Conservation (phyloP, 805 yeast species). For the Wickerhamiella slavikovae region DNA sequence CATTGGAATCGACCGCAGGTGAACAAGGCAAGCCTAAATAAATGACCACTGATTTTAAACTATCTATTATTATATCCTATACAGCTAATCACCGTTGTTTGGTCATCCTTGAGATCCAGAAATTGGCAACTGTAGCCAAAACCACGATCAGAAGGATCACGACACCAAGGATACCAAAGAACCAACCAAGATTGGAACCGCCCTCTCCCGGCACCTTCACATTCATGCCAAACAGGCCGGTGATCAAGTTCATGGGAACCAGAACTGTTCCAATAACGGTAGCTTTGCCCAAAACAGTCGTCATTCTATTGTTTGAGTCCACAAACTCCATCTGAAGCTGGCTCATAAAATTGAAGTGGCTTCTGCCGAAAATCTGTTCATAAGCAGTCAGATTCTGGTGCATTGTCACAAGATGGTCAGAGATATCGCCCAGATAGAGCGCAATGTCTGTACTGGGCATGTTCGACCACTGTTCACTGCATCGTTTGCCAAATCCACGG, state of each 20-base stretch:
- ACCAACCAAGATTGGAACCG: slow-evolving; percentile 33
- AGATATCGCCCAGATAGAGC: slow-evolving; percentile 81
- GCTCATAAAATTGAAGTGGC: slow-evolving; percentile 82
- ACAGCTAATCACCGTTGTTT: not conserved
- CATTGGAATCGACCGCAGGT: too few species aligned
- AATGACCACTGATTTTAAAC: not conserved
- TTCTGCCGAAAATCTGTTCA: slow-evolving; percentile 81
- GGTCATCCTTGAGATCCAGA: slow-evolving; percentile 6
- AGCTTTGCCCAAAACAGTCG: slow-evolving; percentile 73
- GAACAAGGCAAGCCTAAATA: too few species aligned
- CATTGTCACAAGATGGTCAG: slow-evolving; percentile 94
- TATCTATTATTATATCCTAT: not conserved
- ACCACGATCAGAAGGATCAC: slow-evolving; percentile 23
- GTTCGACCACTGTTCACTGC: slow-evolving; percentile 46
- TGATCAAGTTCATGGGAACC: slow-evolving; percentile 73
- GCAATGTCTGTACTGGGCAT: slow-evolving; percentile 81
- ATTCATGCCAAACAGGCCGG: slow-evolving; percentile 94
- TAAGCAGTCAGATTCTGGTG: slow-evolving; percentile 73
- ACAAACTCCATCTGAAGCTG: slow-evolving; percentile 87
- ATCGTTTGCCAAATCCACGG: slow-evolving; percentile 86
- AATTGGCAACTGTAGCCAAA: slow-evolving; percentile 22
- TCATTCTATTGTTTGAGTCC: slow-evolving; percentile 63
- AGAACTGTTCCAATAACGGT: slow-evolving; percentile 78
- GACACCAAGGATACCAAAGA: slow-evolving; percentile 42
- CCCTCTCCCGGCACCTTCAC: slow-evolving; percentile 63